phyloP scores from a whole-genome alignment of 352 stramenopile species.

The Globisporangium paroecandrum region DNA sequence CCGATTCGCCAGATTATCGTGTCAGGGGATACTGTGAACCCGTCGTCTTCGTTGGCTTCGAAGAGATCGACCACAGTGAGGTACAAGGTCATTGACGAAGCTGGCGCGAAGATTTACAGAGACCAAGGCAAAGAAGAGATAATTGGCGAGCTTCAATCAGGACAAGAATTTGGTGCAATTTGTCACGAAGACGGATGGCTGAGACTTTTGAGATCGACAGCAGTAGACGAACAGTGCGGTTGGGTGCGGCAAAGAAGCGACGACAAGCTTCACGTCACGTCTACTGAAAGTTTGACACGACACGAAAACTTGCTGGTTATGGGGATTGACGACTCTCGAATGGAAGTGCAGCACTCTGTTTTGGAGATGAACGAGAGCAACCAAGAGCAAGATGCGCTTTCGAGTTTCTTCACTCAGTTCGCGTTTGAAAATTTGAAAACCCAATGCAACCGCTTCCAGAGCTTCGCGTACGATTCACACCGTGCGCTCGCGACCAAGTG shows the following conservation, averaged over 20 bases:
- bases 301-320: conserved; percentile 62
- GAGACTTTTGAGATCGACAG: conserved; percentile 13
- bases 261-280: conserved; percentile 34
- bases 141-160: conserved; percentile 18
- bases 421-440: conserved; percentile 59
- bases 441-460: conserved; percentile 55
- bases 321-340: conserved; percentile 47
- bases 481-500: conserved; percentile 55
- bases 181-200: conserved; percentile 31
- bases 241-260: conserved; percentile 46
- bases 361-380: conserved; percentile 66
- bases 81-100: conserved; percentile 33
- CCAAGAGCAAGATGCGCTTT: conserved; percentile 43
- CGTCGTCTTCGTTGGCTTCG: neutral
- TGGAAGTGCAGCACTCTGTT: conserved; percentile 30
- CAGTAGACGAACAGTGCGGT: conserved; percentile 10
- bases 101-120: conserved; percentile 25
- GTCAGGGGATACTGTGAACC: neutral
- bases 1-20: conserved; percentile 29
- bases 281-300: conserved; percentile 14
- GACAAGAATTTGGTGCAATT: conserved; percentile 22
- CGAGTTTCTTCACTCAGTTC: conserved; percentile 65
- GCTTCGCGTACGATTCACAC: conserved; percentile 59
- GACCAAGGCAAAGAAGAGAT: conserved; percentile 17
- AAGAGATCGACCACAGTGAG: no score